Base-by-base conservation (phyloP, 1,284 basidiomycete genomes). In the Heliocybe sulcata region DNA sequence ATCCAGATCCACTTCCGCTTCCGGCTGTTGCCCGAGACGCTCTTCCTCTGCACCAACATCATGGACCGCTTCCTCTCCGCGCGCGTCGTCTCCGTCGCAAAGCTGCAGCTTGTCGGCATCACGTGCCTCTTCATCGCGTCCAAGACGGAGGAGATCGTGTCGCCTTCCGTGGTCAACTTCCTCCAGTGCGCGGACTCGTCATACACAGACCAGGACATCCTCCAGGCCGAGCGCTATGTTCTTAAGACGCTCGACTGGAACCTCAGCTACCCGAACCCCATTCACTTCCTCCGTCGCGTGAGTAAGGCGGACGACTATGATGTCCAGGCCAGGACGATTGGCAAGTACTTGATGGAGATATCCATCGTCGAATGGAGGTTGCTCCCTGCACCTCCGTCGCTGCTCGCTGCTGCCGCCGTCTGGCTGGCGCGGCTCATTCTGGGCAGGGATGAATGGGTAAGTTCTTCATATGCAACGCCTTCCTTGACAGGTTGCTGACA, bases 281-380 rank as follows among this genome's bases (percentile, higher is more conserved):
- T 98, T 65, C 90, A 96, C 70, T 98, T 91, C 72, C 77, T 98
- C 53, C 79, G 95, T 35, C 81, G 94, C 50, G 87, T 94, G 57
- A 94, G 92, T 71, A 99, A 98, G 72, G 97, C 96, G 2, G 97
- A 99, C 65, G 89, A 92, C 57, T 98, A 96, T 69, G 92, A 98
- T 65, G 84, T 94, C 54, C 88, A 95, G 67, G 88, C 87, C 25
- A 79, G 95, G 55, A 98, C 94, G 0, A 79, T 98, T 10, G 94
- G 87, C 53, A 99, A 98, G 71, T 98, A 92, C 70, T 78, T 97
- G 50, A 77, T 97, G 63, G 96, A 99, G 76, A 92, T 98, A 55
- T 84, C 84, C 12, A 85, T 88, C 56, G 78, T 99, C 11, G 94
- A 99, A 63, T 90, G 94, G 80, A 77, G 87, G 3, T 74, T 99